A percentile compares a stretch with the other conserved stretches of the same genome.
Conservation (phyloP, 2,329 filamentous ascomycete species). For the Fusarium buharicum region DNA sequence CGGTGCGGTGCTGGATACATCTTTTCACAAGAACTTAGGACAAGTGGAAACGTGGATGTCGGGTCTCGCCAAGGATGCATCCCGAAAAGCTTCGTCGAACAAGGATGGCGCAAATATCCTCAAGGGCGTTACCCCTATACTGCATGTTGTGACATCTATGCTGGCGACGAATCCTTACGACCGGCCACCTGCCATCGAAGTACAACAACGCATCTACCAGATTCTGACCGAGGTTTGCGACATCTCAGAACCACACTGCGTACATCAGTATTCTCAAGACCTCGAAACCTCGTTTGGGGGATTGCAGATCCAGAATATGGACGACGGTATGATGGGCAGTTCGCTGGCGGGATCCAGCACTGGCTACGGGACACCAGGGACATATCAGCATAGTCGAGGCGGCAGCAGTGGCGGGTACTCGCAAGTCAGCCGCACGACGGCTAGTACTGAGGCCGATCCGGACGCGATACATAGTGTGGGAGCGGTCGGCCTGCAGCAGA, state of each 20-base stretch:
- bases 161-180: conserved; percentile 62
- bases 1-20: conserved; percentile 72
- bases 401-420: conserved; percentile 52
- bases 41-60: conserved; percentile 77
- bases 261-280: conserved; percentile 58
- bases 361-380: conserved; percentile 47
- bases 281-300: conserved; percentile 44
- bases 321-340: conserved; percentile 17
- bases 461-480: conserved; percentile 40
- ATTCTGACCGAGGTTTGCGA: conserved; percentile 61
- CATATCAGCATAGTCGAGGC: conserved; percentile 47
- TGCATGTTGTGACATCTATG: conserved; percentile 66
- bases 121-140: conserved; percentile 61
- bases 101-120: conserved; percentile 59
- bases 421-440: conserved; percentile 49
- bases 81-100: conserved; percentile 54
- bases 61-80: conserved; percentile 67
- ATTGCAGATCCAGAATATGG: conserved; percentile 34
- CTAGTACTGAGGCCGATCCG: conserved; percentile 45
- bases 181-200: conserved; percentile 63
- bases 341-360: conserved; percentile 40
- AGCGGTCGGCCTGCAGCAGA: conserved; percentile 38
- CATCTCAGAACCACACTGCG: conserved; percentile 64
- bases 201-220: conserved; percentile 63
- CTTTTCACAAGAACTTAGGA: conserved; percentile 76